Evolutionary conservation across 495 filamentous ascomycete species (phyloP).

Genomic region (Aspergillus ellipticus): DNA sequence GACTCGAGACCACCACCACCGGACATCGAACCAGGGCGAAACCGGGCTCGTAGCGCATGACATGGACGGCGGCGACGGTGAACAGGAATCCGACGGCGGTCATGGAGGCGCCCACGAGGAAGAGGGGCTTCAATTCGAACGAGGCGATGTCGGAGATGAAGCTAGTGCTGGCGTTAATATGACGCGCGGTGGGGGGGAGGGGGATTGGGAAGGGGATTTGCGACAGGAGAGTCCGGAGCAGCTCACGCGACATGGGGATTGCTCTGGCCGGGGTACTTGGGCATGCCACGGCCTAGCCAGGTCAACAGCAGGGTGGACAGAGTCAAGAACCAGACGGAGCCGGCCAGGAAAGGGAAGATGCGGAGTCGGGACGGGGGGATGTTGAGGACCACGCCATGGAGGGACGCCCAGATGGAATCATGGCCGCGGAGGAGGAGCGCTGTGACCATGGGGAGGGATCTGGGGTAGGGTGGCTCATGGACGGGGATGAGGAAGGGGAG

Average conservation of each 20-base stretch:
- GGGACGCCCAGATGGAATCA: constrained; percentile 16
- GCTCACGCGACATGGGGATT: constrained; percentile 19
- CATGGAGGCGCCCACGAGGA: constrained; percentile 20
- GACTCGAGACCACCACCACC: background rate
- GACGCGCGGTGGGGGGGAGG: too few species aligned
- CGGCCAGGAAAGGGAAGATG: constrained; percentile 19
- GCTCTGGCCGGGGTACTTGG: constrained; percentile 18
- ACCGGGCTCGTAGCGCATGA: constrained; percentile 23
- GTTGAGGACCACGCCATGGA: constrained; percentile 21
- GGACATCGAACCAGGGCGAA: constrained; percentile 16
- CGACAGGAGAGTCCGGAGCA: background rate
- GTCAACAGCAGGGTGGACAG: constrained; percentile 15
- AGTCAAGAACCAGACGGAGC: constrained; percentile 21
- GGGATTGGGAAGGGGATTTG: background rate
- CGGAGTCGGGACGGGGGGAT: constrained; percentile 16
- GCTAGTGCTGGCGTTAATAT: constrained; percentile 5
- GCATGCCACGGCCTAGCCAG: constrained; percentile 20
- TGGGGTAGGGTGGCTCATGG: background rate
- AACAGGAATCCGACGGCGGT: constrained; percentile 21
- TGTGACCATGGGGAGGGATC: constrained; percentile 6
- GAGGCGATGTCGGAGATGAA: constrained; percentile 25
- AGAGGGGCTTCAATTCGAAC: constrained; percentile 21
- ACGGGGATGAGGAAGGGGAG: too few species aligned
- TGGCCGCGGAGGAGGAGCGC: constrained; percentile 14
- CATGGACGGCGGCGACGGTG: constrained; percentile 20